Evolutionary conservation across 2,329 filamentous ascomycete species (phyloP).

Genomic region (Hypoxylon sp.): DNA sequence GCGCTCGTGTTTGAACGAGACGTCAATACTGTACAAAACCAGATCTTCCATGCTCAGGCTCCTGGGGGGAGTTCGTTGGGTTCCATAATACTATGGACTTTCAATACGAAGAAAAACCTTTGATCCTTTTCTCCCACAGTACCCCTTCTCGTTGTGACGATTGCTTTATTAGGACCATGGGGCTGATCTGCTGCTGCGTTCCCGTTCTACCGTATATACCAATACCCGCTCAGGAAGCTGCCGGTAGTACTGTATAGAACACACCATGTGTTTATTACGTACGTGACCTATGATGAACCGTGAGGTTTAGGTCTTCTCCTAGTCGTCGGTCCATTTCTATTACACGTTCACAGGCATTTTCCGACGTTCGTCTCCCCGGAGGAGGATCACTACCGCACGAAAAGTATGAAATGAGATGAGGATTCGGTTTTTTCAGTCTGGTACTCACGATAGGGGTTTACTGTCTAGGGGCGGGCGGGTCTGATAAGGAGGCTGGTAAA

Average conservation of each 20-base stretch:
- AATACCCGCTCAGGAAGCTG: slow-evolving; percentile 9
- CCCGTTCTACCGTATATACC: slow-evolving; percentile 35
- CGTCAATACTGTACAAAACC: slow-evolving; percentile 47
- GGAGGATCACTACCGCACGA: slow-evolving; percentile 15
- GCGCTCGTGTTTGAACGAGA: slow-evolving; percentile 41
- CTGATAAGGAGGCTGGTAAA: slow-evolving; percentile 6
- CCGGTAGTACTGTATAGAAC: slow-evolving; percentile 15
- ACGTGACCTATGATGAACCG: slow-evolving; percentile 2
- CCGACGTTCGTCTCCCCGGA: slow-evolving; percentile 9
- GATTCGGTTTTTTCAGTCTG: slow-evolving; percentile 10
- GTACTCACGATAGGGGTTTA: slow-evolving; percentile 1
- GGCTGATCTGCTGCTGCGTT: slow-evolving; percentile 34
- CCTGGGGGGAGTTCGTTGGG: slow-evolving; percentile 44
- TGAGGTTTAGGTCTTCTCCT: slow-evolving; percentile 10
- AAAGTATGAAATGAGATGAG: slow-evolving; percentile 16
- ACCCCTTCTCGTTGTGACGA: slow-evolving; percentile 41
- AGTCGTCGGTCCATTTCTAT: slow-evolving; percentile 6
- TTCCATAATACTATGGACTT: slow-evolving; percentile 47
- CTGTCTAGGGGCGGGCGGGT: neutral
- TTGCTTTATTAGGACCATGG: slow-evolving; percentile 31
- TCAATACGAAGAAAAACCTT: slow-evolving; percentile 46
- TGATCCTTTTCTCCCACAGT: slow-evolving; percentile 38
- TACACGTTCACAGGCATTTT: slow-evolving; percentile 10
- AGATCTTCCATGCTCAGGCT: slow-evolving; percentile 48
- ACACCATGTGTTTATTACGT: slow-evolving; percentile 8